Conservation (phyloP, 768 basidiomycete species). For the Guyanaporus albipodus region DNA sequence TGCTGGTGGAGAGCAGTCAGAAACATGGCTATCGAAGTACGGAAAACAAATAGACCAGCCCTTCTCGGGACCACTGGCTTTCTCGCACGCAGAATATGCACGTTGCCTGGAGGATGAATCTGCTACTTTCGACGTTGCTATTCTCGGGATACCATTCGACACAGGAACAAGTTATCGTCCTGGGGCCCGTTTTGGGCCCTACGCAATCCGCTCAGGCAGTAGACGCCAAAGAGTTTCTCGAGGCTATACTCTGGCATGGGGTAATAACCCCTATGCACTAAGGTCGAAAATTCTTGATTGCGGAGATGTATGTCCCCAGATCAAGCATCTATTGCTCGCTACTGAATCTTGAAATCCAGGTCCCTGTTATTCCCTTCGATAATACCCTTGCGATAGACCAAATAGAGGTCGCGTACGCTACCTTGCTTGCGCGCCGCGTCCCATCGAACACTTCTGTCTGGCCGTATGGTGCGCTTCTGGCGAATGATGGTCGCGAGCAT, state of each 20-base stretch:
- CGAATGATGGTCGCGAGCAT: slow-evolving; percentile 59
- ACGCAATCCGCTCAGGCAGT: slow-evolving; percentile 78
- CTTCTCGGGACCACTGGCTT: slow-evolving; percentile 79
- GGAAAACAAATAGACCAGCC: slow-evolving; percentile 68
- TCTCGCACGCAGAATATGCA: slow-evolving; percentile 74
- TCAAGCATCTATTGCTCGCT: neutral
- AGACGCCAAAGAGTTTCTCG: slow-evolving; percentile 57
- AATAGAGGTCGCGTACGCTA: slow-evolving; percentile 81
- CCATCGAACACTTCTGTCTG: slow-evolving; percentile 22
- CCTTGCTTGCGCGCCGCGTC: slow-evolving; percentile 59
- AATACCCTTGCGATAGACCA: slow-evolving; percentile 81
- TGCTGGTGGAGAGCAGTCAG: slow-evolving; percentile 14
- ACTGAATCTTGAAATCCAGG: slow-evolving; percentile 38
- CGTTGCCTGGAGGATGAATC: slow-evolving; percentile 24
- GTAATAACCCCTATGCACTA: slow-evolving; percentile 56
- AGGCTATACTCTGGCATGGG: slow-evolving; percentile 72
- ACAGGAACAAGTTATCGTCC: slow-evolving; percentile 52
- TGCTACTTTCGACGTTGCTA: slow-evolving; percentile 50
- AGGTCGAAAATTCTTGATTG: slow-evolving; percentile 71
- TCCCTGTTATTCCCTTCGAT: slow-evolving; percentile 78
- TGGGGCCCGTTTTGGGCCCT: slow-evolving; percentile 86
- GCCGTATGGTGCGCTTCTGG: slow-evolving; percentile 32
- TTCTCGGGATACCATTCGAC: slow-evolving; percentile 80
- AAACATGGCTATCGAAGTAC: slow-evolving; percentile 69
- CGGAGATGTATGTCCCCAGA: slow-evolving; percentile 55